These are phyloP conservation scores for Claviceps sp. DNA, from an alignment of 2,329 filamentous ascomycete genomes.

Conservation along the genomic window DNA sequence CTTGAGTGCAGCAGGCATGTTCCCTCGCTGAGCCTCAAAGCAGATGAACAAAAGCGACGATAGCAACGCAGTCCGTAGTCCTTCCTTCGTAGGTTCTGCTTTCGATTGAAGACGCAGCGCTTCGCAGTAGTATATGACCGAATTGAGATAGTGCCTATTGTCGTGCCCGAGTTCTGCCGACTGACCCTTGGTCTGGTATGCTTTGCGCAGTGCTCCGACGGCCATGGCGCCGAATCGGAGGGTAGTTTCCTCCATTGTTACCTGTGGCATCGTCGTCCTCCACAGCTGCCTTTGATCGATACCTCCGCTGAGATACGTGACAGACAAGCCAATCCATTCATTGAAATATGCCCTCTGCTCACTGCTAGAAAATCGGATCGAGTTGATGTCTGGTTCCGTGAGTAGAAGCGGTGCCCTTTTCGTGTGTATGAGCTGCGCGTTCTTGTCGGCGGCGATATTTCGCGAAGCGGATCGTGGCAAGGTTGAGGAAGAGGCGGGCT, in stretches of 20 bases:
- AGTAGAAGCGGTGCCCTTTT: slow-evolving; percentile 18
- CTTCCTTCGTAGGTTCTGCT: slow-evolving; percentile 22
- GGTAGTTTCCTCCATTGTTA: slow-evolving; percentile 23
- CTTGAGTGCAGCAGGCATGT: slow-evolving; percentile 25
- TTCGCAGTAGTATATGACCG: slow-evolving; percentile 27
- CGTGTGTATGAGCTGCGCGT: slow-evolving; percentile 17
- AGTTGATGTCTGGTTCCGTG: slow-evolving; percentile 21
- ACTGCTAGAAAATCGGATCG: slow-evolving; percentile 19
- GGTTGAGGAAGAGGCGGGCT: slow-evolving; percentile 4
- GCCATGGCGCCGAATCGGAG: slow-evolving; percentile 27
- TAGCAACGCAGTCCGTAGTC: slow-evolving; percentile 24
- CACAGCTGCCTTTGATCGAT: slow-evolving; percentile 22
- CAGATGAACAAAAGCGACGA: slow-evolving; percentile 28
- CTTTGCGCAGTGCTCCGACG: slow-evolving; percentile 25
- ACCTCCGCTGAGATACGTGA: slow-evolving; percentile 22
- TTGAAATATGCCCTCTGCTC: slow-evolving; percentile 25
- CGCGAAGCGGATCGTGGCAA: background rate
- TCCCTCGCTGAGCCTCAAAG: slow-evolving; percentile 27
- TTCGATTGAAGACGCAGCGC: slow-evolving; percentile 26
- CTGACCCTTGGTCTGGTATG: slow-evolving; percentile 15
- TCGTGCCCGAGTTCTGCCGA: slow-evolving; percentile 10
- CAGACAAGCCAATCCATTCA: slow-evolving; percentile 23
- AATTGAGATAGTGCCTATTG: slow-evolving; percentile 27
- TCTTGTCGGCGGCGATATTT: slow-evolving; percentile 5
- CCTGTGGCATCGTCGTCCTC: slow-evolving; percentile 27